Evolutionary conservation across 2,329 filamentous ascomycete genomes (phyloP), one percentile per base, ranked within the genome.

Genomic region (Scytalidium sp.): DNA sequence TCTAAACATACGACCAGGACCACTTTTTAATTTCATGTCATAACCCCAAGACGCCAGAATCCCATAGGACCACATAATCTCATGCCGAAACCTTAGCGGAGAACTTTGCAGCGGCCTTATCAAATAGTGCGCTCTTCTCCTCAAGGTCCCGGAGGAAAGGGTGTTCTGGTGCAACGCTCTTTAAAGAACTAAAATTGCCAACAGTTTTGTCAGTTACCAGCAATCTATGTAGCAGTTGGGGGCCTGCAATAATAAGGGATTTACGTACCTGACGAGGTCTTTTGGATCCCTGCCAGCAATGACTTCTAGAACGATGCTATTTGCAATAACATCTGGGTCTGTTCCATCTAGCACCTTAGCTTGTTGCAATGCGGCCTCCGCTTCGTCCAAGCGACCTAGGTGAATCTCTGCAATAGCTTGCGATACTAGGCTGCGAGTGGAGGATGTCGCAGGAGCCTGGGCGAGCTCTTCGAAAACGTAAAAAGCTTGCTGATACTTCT

Each of bases 381-480:
- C 90, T 75, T 97, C 94, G 54, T 94, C 90, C 39, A 88, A 73
- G 44, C 94, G 83, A 45, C 91, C 92, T 22, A 97, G 83, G 65
- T 97, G 94, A 47, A 97, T 74, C 70, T 99, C 93, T 20, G 90
- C 87, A 21, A 97, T 84, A 21, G 92, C 93, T 73, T 97, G 94
- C 19, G 90, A 86, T 53, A 96, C 83, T 49, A 97, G 80, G 17
- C 83, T 87, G 58, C 85, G 78, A 46, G 85, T 78, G 15, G 89
- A 89, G 44, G 90, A 85, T 17, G 89, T 91, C 25, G 88, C 84
- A 2, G 91, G 87, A 22, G 89, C 86, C 65, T 96, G 90, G 3
- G 94, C 93, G 44, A 97, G 82, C 70, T 99, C 94, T 71, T 97
- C 93, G 64, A 90, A 97, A 53, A 97, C 93, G 76, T 99, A 97